These are phyloP conservation scores for Salix caprea DNA, from an alignment of 345 rosid genomes.

Conservation along the genomic window DNA sequence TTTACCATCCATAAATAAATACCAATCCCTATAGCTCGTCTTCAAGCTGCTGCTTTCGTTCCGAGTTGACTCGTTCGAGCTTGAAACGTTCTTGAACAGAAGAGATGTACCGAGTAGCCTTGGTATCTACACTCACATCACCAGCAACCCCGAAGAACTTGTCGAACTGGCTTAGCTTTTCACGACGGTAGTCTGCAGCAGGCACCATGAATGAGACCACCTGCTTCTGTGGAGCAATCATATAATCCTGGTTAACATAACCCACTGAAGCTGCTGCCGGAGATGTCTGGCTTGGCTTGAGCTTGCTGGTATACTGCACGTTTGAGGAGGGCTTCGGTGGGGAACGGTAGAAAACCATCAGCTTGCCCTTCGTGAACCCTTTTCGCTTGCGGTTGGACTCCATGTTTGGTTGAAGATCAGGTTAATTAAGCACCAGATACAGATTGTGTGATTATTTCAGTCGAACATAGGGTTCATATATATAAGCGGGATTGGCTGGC, in stretches of 20 bases:
- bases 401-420: constrained; percentile 18
- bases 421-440: neutral
- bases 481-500: constrained; percentile 18
- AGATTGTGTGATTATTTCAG: constrained; percentile 12
- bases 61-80: constrained; percentile 38
- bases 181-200: constrained; percentile 9
- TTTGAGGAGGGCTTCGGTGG: constrained; percentile 26
- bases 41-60: constrained; percentile 13
- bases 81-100: constrained; percentile 58
- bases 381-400: constrained; percentile 42
- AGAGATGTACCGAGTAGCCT: constrained; percentile 47
- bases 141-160: constrained; percentile 26
- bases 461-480: constrained; percentile 9
- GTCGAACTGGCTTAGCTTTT: constrained; percentile 27
- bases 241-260: constrained; percentile 25
- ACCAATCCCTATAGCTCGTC: neutral
- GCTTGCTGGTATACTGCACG: constrained; percentile 26
- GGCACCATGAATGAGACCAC: constrained; percentile 37
- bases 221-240: constrained; percentile 34
- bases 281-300: constrained; percentile 23
- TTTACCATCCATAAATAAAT: neutral
- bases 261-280: constrained; percentile 20
- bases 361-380: constrained; percentile 51
- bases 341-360: constrained; percentile 37
- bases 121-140: constrained; percentile 43